Conservation (phyloP, 2,329 filamentous ascomycete genomes). For the Neofusicoccum sp. region DNA sequence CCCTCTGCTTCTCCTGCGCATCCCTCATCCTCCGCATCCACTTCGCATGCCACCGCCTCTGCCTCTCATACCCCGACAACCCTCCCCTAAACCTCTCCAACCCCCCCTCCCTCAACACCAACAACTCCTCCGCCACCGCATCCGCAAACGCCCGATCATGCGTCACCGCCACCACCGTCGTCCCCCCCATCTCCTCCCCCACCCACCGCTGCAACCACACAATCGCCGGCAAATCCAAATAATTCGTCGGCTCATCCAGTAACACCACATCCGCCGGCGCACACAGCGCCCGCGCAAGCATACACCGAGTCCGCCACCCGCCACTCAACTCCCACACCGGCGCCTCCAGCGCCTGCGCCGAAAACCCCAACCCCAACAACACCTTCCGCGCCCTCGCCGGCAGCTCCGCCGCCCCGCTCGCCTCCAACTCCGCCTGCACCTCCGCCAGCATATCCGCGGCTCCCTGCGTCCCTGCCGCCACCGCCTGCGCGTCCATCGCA, state of each 20-base stretch:
- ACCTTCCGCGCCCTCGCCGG: constrained; percentile 37
- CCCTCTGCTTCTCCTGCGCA: constrained; percentile 75
- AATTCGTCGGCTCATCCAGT: constrained; percentile 85
- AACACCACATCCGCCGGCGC: constrained; percentile 75
- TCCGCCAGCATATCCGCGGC: constrained; percentile 68
- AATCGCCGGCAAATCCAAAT: constrained; percentile 77
- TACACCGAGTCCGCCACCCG: constrained; percentile 50
- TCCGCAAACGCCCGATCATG: constrained; percentile 82
- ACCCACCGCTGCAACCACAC: constrained; percentile 81
- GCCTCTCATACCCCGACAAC: constrained; percentile 67
- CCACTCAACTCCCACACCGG: constrained; percentile 68
- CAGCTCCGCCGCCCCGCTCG: constrained; percentile 42
- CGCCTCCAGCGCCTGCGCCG: constrained; percentile 58
- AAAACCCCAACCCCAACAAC: constrained; percentile 70
- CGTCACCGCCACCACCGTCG: constrained; percentile 74
- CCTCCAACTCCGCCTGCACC: constrained; percentile 66
- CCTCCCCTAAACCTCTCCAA: constrained; percentile 75
- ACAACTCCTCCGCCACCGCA: constrained; percentile 70
- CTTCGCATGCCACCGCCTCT: constrained; percentile 64
- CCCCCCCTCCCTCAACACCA: constrained; percentile 70
- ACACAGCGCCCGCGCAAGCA: constrained; percentile 57
- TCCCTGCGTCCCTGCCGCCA: constrained; percentile 66
- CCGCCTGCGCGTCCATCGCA: constrained; percentile 18
- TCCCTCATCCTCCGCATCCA: constrained; percentile 75
- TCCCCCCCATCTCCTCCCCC: constrained; percentile 51